phyloP scores from a whole-genome alignment of 1,284 basidiomycete genomes.

The Ganoderma lingzhi region DNA sequence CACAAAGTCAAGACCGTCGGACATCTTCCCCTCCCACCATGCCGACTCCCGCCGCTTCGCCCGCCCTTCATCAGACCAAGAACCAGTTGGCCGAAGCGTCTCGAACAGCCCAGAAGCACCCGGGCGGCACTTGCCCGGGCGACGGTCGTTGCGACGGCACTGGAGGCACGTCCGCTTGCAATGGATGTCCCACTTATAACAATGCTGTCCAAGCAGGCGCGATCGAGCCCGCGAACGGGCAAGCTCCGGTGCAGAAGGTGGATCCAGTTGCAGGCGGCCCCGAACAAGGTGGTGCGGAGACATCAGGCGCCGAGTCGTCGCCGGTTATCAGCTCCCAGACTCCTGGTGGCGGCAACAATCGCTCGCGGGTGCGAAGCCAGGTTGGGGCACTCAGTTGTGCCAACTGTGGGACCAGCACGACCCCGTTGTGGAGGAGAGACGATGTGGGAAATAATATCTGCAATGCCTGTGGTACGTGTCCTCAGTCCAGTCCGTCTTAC shows the following conservation, averaged over 20 bases:
- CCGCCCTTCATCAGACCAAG: conserved; percentile 33
- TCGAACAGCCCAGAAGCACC: conserved; percentile 40
- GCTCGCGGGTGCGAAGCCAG: conserved; percentile 48
- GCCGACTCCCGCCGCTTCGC: conserved; percentile 44
- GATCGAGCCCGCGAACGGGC: conserved; percentile 28
- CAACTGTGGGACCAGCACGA: conserved; percentile 94
- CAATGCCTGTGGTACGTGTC: conserved; percentile 89
- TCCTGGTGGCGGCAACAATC: conserved; percentile 39
- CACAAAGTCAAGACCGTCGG: conserved; percentile 30
- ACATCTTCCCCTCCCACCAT: conserved; percentile 42
- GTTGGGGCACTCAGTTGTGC: conserved; percentile 89
- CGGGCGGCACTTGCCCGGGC: conserved; percentile 88
- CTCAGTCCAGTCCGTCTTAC: conserved; percentile 8
- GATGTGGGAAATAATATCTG: conserved; percentile 94
- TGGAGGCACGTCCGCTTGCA: conserved; percentile 89
- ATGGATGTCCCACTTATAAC: conserved; percentile 95
- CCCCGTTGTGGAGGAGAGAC: conserved; percentile 92
- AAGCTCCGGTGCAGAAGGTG: conserved; percentile 21
- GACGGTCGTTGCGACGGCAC: conserved; percentile 96
- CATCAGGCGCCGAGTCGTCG: conserved; percentile 35
- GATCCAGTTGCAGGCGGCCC: conserved; percentile 17
- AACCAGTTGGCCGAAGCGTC: conserved; percentile 23
- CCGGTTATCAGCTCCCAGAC: conserved; percentile 39
- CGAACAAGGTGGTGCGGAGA: conserved; percentile 24
- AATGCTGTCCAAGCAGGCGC: conserved; percentile 65